Base-by-base conservation (phyloP, 352 stramenopile genomes). In the Phytophthora tentaculata region DNA sequence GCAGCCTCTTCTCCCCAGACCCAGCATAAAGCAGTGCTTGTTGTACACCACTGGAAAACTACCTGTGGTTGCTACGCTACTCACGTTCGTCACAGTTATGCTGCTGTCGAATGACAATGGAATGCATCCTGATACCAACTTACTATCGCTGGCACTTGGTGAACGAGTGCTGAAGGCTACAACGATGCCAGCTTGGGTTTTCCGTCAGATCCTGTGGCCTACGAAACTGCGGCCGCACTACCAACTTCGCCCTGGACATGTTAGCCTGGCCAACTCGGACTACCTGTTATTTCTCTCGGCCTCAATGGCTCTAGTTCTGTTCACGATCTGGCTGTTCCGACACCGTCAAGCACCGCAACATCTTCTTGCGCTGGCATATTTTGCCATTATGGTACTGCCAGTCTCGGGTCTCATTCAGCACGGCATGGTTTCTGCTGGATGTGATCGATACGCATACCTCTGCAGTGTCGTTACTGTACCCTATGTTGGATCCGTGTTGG, bases 401-500 rank as follows among this genome's bases (percentile, higher is more conserved):
- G 83, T 85, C 2, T 80, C 72, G 13, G 84, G 86, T 2, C 64
- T 94, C 35, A 74, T 94, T 20, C 86, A 92, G 61, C 86, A 94
- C 47, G 84, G 86, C 7, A 83, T 93, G 37, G 71, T 93, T 49
- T 63, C 78, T 3, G 73, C 74, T 53, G 64, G 71, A 13, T 70
- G 70, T 20, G 79, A 93, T 55, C 84, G 86, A 6, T 94, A 94
- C 54, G 74, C 78, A 10, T 94, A 94, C 64, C 77, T 91, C 10
- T 73, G 81, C 7, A 78, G 65, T 1, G 61, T 86, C 28, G 60
- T 80, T 9, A 20, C 80, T 12, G 77, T 89, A 13, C 76, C 79
- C 9, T 78, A 84, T n/a, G 64, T 56, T 20, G 81, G 74, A 0
- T 47, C 51, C 9, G 26, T 55, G 13, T 24, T 85, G 8, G 60